Evolutionary conservation across 2,329 filamentous ascomycete species (phyloP).

Genomic region (Elsinoe batatas): DNA sequence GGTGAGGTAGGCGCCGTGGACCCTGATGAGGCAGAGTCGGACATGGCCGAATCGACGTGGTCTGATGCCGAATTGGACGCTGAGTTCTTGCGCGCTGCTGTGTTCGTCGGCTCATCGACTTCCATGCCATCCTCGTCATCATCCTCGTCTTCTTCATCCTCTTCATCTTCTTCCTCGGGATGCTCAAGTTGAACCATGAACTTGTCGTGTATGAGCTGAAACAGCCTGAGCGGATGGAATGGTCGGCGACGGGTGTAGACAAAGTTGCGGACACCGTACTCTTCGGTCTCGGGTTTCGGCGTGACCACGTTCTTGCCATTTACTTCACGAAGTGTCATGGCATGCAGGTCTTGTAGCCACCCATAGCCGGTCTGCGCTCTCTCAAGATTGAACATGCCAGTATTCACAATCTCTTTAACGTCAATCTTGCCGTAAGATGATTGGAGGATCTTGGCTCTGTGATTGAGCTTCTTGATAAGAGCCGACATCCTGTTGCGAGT

Average conservation of each 20-base stretch:
- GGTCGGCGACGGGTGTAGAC: conserved; percentile 51
- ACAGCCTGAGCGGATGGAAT: conserved; percentile 34
- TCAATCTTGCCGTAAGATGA: conserved; percentile 35
- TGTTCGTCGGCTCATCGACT: conserved; percentile 16
- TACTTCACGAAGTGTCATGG: conserved; percentile 54
- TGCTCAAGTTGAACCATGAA: conserved; percentile 35
- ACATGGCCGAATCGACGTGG: conserved; percentile 22
- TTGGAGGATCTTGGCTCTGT: conserved; percentile 54
- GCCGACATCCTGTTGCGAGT: conserved; percentile 35
- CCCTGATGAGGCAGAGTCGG: conserved; percentile 23
- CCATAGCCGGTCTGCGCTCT: conserved; percentile 55
- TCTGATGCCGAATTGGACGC: conserved; percentile 14
- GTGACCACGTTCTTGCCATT: conserved; percentile 46
- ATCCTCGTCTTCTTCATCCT: conserved; percentile 24
- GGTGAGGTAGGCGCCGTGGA: neutral
- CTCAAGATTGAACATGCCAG: conserved; percentile 54
- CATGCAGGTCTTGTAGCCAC: conserved; percentile 61
- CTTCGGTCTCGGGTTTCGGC: conserved; percentile 61
- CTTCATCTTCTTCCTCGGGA: conserved; percentile 28
- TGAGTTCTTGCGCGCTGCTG: conserved; percentile 26
- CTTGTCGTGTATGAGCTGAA: conserved; percentile 33
- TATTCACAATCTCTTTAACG: conserved; percentile 55
- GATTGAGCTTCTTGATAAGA: conserved; percentile 55
- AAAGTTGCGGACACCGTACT: conserved; percentile 63
- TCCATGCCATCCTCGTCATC: conserved; percentile 20